Conservation (phyloP, 176 grass and related monocot genomes). For the Canna indica region DNA sequence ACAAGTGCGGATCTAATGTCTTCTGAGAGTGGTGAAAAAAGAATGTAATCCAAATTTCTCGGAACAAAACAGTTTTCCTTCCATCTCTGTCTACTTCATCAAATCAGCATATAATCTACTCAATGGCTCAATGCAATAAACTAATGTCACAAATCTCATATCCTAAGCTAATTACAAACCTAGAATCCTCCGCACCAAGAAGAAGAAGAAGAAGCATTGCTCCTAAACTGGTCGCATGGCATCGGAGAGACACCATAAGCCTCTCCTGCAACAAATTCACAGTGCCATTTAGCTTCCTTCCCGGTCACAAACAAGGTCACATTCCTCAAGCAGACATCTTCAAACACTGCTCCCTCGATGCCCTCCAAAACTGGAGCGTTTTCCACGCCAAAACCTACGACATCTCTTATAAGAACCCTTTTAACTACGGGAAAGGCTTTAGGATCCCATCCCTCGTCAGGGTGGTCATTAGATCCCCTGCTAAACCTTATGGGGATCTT, state of each 20-base stretch:
- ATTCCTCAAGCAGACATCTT: slow-evolving; percentile 61
- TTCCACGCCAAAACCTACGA: slow-evolving; percentile 34
- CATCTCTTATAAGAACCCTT: slow-evolving; percentile 6
- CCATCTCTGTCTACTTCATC: background rate
- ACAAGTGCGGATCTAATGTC: slow-evolving; percentile 97
- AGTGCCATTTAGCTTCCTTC: slow-evolving; percentile 42
- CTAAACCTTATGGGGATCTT: slow-evolving; percentile 83
- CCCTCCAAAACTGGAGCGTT: slow-evolving; percentile 52
- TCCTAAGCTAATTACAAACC: too few relatives aligned
- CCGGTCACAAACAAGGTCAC: slow-evolving; percentile 41
- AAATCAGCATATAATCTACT: too few relatives aligned
- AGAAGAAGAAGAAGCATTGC: slow-evolving; percentile 37
- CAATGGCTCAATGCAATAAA: too few relatives aligned
- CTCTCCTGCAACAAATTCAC: slow-evolving; percentile 60
- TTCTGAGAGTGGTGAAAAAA: slow-evolving; percentile 83
- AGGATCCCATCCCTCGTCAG: background rate
- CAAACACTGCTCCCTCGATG: slow-evolving; percentile 45
- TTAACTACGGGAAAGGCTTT: background rate
- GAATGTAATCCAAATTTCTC: too few relatives aligned
- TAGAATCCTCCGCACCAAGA: too few relatives aligned
- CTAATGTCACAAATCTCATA: too few relatives aligned
- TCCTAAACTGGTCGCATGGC: slow-evolving; percentile 52
- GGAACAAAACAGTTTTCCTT: too few relatives aligned
- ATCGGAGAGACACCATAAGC: slow-evolving; percentile 49
- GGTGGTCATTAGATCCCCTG: slow-evolving; percentile 48